phyloP scores from a whole-genome alignment of 2,329 filamentous ascomycete species.

The Venturia pyrina region DNA sequence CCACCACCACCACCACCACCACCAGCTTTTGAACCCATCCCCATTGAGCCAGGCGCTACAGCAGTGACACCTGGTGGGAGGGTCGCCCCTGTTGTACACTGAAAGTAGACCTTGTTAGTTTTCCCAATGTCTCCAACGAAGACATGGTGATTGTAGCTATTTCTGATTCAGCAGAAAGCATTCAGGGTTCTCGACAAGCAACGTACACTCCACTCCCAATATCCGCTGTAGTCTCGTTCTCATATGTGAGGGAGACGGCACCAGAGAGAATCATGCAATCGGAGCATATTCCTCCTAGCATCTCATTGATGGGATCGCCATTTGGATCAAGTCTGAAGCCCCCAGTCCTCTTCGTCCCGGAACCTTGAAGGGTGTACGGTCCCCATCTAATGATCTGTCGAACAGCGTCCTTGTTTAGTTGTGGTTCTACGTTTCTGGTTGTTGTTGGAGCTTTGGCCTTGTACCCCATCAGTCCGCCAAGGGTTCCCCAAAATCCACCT shows the following conservation, averaged over 20 bases:
- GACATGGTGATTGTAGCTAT: background rate
- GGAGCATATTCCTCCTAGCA: background rate
- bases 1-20: background rate
- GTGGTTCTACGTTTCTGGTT: background rate
- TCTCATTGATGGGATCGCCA: background rate
- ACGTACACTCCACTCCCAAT: background rate
- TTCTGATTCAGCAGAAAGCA: background rate
- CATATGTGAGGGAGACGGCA: background rate
- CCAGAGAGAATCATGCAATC: slow-evolving; percentile 9
- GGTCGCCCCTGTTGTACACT: background rate
- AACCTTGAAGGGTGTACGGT: background rate
- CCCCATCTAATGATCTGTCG: slow-evolving; percentile 9
- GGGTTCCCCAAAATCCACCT: background rate
- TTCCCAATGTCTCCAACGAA: background rate
- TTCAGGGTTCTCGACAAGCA: background rate
- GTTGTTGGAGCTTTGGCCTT: background rate
- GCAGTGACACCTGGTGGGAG: background rate
- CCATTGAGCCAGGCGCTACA: background rate
- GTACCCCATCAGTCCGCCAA: background rate
- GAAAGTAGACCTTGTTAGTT: background rate
- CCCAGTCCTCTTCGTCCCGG: background rate
- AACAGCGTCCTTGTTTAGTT: background rate
- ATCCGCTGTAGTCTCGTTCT: background rate
- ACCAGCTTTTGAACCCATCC: background rate
- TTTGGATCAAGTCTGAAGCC: slow-evolving; percentile 2